Conservation (phyloP, 1,139 yeast genomes). For the Kazachstania sp. region DNA sequence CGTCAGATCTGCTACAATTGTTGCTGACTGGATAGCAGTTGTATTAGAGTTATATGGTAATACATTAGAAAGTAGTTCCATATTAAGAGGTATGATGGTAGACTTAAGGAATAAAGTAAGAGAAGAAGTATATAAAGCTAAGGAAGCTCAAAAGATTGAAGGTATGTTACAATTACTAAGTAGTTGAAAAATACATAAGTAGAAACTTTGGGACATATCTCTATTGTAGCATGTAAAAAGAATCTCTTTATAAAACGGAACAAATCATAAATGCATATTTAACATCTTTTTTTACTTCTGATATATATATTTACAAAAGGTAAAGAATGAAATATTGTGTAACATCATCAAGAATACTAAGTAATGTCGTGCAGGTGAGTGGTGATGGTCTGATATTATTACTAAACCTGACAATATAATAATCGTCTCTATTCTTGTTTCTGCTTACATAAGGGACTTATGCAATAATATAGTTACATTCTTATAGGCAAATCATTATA, state of each 20-base stretch:
- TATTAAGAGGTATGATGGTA: conserved; percentile 61
- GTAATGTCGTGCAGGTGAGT: neutral
- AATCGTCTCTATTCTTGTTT: too few relatives aligned
- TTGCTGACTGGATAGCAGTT: conserved; percentile 78
- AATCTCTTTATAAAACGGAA: neutral
- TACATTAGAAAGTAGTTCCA: conserved; percentile 61
- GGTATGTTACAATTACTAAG: conserved; percentile 87
- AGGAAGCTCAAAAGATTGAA: conserved; percentile 80
- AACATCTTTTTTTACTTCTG: too few relatives aligned
- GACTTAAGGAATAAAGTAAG: conserved; percentile 54
- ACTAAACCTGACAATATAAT: too few relatives aligned
- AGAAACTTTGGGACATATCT: neutral
- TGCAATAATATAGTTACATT: too few relatives aligned
- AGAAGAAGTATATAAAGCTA: conserved; percentile 65
- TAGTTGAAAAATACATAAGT: conserved; percentile 18
- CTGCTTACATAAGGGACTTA: too few relatives aligned
- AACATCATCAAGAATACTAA: neutral
- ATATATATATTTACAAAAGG: neutral
- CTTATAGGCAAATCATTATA: too few relatives aligned
- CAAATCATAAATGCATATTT: neutral
- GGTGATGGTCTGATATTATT: too few relatives aligned
- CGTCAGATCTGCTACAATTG: conserved; percentile 61
- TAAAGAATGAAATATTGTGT: neutral
- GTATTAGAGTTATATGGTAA: conserved; percentile 72
- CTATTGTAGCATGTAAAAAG: neutral